Conservation (phyloP, 768 basidiomycete genomes). For the Russula lepida region DNA sequence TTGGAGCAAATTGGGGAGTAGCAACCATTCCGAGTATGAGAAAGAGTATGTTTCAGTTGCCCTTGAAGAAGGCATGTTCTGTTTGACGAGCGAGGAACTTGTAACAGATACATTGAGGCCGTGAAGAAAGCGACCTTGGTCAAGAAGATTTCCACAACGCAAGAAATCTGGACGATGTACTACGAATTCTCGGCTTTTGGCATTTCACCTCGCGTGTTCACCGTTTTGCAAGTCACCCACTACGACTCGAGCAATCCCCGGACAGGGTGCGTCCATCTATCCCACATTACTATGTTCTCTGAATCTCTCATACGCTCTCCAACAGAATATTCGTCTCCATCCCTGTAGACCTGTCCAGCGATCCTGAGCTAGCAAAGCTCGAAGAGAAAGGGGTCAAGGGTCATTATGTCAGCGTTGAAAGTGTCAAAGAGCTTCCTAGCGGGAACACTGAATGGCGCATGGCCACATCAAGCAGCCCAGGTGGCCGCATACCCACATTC, state of each 20-base stretch:
- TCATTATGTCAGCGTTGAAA: constrained; percentile 64
- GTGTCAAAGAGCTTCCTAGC: constrained; percentile 49
- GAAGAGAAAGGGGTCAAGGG: constrained; percentile 61
- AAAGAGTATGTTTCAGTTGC: constrained; percentile 41
- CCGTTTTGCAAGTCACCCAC: constrained; percentile 58
- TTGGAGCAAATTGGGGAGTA: constrained; percentile 55
- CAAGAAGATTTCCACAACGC: constrained; percentile 53
- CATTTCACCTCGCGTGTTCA: constrained; percentile 67
- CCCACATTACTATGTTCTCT: not conserved
- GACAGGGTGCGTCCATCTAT: constrained; percentile 43
- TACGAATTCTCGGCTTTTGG: constrained; percentile 61
- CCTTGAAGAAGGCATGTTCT: not conserved
- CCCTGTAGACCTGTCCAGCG: constrained; percentile 55
- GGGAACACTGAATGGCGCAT: constrained; percentile 71
- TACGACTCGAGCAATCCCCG: constrained; percentile 42
- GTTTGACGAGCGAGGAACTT: not conserved
- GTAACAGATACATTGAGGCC: constrained; percentile 51
- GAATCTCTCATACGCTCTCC: not conserved
- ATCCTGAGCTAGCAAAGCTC: constrained; percentile 48
- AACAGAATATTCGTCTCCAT: constrained; percentile 44
- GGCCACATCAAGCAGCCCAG: constrained; percentile 68
- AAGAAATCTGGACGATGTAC: constrained; percentile 61
- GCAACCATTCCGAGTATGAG: constrained; percentile 60
- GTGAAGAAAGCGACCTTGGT: constrained; percentile 56
- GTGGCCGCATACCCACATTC: constrained; percentile 60